Evolutionary conservation across 2,329 filamentous ascomycete genomes (phyloP), one percentile per base, ranked within the genome.

Genomic region (Sclerotinia sclerotiorum): DNA sequence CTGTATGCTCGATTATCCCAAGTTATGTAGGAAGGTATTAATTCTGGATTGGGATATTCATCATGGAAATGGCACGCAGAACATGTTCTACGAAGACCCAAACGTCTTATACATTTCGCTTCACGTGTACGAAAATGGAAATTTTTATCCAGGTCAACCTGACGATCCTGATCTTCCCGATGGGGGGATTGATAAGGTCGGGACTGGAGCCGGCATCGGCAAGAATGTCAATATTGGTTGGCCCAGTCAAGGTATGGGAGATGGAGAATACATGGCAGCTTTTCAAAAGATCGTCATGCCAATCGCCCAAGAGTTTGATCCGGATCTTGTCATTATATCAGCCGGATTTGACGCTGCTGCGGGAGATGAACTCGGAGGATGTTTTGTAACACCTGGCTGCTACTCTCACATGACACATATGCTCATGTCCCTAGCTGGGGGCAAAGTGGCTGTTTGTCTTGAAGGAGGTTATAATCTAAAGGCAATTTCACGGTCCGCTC

Each of bases 381-480:
- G 95, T 78, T 94, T 93, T 76, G 95, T 99, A 6, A 90, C 93
- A 0, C 95, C 95, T 0, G 81, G 88, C 5, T 97, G 95, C 77
- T 99, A 98, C 77, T 92, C 94, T 19, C 94, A 99, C 77, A 98
- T 99, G 95, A 98, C 95, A 21, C 93, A 97, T 77, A 97, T 98
- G 94, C 86, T 99, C 60, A 98, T 97, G 94, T 93, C 92, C 2
- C 84, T 99, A 27, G 94, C 95, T 0, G 85, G 89, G 56, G 95
- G 95, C 39, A 97, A 94, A 77, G 85, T 99, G 19, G 91, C 92
- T 2, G 94, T 97, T 11, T 97, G 94, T 77, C 84, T 99, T 2
- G 95, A 99, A 81, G 95, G 95, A 29, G 95, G 95, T 11, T 99
- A 99, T 80, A 98, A 98, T 75, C 87, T 99, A 32, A 84, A 88